Percentiles rank a stretch among this genome's conserved stretches.
These are phyloP conservation scores for Scedosporium minutisporum DNA, from an alignment of 2,329 filamentous ascomycete genomes.

Conservation along the genomic window DNA sequence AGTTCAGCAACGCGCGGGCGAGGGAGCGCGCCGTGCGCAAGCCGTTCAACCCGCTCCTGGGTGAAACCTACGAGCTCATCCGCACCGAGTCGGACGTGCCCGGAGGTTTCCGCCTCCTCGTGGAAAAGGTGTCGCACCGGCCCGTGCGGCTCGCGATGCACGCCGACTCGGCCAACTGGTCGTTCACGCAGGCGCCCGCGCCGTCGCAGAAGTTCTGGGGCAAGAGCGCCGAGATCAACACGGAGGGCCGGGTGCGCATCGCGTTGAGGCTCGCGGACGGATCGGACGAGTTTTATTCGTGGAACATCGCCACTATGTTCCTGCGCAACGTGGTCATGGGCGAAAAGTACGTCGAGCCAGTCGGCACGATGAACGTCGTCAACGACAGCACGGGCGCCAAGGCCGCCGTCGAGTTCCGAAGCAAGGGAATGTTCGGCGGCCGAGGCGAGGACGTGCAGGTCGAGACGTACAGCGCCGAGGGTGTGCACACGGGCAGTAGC, in stretches of 20 bases:
- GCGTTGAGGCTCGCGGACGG: constrained; percentile 57
- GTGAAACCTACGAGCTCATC: constrained; percentile 90
- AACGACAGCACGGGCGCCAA: constrained; percentile 80
- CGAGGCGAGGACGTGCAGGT: constrained; percentile 82
- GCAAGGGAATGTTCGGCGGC: constrained; percentile 94
- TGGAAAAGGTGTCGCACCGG: constrained; percentile 89
- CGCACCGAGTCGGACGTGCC: constrained; percentile 66
- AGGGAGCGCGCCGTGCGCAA: constrained; percentile 91
- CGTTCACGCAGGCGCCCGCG: constrained; percentile 74
- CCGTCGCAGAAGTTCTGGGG: constrained; percentile 98
- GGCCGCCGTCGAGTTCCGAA: constrained; percentile 82
- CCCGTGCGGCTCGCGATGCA: constrained; percentile 90
- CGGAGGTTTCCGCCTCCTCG: constrained; percentile 77
- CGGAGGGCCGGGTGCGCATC: constrained; percentile 76
- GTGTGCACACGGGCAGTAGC: constrained; percentile 54
- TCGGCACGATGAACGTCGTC: constrained; percentile 75
- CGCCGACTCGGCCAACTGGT: constrained; percentile 79
- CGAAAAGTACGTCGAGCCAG: constrained; percentile 95
- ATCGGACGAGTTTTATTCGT: constrained; percentile 75
- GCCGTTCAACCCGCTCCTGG: constrained; percentile 93
- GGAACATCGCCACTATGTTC: constrained; percentile 81
- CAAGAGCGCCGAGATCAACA: constrained; percentile 89
- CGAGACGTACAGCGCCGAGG: constrained; percentile 59
- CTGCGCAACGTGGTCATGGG: constrained; percentile 93
- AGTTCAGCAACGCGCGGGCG: constrained; percentile 70